Evolutionary conservation across 352 stramenopile genomes (phyloP), one percentile per base, ranked within the genome.

Genomic region (Thraustotheca clavata): DNA sequence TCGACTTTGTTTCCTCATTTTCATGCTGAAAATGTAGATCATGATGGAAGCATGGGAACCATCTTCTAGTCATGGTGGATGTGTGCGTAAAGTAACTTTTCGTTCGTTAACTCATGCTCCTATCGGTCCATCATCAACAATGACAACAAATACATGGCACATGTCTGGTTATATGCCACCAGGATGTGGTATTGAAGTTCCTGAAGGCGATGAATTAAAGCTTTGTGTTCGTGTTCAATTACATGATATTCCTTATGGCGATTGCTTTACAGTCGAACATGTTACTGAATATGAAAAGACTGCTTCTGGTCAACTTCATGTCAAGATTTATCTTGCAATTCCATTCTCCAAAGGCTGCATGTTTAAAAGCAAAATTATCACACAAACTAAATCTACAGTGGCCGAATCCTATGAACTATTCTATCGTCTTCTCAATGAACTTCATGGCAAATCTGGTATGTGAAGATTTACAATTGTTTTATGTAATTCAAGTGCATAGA

Each of bases 331-430:
- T 34, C 38, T 94, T 16, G 84, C 77, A 12, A 88, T 94, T 50
- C 84, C 84, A 35, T 94, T 94, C 59, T 91, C 84, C 6, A 94
- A 91, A 49, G 84, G 84, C 4, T 94, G 84, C 59, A 90, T 94
- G 81, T 94, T 91, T 67, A 94, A 94, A 69, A 91, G 81, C 33
- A 94, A 91, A 71, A 94, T 94, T 55, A 90, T 94, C 36, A 88
- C 82, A 0, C 78, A 83, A 14, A 94, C 82, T 34, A 62, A 67
- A 49, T 35, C 60, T 39, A 41, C 31, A 11, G 47, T 61, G 14
- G 16, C 3, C 50, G 48, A 62, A 32, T 62, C 32, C 27, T 67
- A 67, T 31, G 60, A 35, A 24, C 9, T 62, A n/a, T 67, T 39
- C n/a, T 67, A 61, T 20, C 36, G 57, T 4, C 31, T 65, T 7